These are phyloP conservation scores for Capsicum pubescens DNA, from an alignment of 257 asterid species.

Conservation along the genomic window DNA sequence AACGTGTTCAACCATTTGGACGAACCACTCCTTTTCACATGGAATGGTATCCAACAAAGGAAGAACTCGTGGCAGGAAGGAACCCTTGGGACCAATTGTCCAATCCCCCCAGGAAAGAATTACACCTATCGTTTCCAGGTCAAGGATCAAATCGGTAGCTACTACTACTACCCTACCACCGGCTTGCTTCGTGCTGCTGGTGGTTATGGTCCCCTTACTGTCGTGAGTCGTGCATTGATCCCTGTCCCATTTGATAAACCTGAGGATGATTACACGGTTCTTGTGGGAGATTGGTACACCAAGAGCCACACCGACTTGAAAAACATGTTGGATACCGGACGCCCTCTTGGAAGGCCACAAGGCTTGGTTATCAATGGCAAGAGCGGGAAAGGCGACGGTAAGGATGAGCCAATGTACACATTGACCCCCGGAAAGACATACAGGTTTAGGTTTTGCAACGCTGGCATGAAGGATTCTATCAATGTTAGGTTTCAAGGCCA, in stretches of 20 bases:
- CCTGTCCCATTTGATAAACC: conserved; percentile 63
- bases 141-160: conserved; percentile 46
- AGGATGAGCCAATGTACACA: conserved; percentile 49
- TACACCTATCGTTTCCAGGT: conserved; percentile 44
- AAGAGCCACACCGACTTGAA: conserved; percentile 41
- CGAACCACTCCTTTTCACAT: conserved; percentile 63
- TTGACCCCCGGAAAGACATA: conserved; percentile 50
- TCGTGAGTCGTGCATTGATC: conserved; percentile 56
- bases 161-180: conserved; percentile 64
- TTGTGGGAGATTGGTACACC: conserved; percentile 65
- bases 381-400: conserved; percentile 37
- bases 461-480: not conserved
- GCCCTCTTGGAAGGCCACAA: conserved; percentile 45
- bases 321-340: conserved; percentile 47
- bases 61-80: conserved; percentile 73
- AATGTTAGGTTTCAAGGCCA: conserved; percentile 14
- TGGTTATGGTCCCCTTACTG: conserved; percentile 54
- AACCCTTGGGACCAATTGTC: conserved; percentile 53
- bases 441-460: conserved; percentile 51
- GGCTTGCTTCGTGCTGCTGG: conserved; percentile 62
- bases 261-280: conserved; percentile 50
- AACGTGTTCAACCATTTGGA: conserved; percentile 61
- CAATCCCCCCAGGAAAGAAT: conserved; percentile 56
- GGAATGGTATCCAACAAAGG: conserved; percentile 66
- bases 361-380: conserved; percentile 63